Evolutionary conservation across 768 basidiomycete species (phyloP).

Genomic region (Leccinum uliginosum): DNA sequence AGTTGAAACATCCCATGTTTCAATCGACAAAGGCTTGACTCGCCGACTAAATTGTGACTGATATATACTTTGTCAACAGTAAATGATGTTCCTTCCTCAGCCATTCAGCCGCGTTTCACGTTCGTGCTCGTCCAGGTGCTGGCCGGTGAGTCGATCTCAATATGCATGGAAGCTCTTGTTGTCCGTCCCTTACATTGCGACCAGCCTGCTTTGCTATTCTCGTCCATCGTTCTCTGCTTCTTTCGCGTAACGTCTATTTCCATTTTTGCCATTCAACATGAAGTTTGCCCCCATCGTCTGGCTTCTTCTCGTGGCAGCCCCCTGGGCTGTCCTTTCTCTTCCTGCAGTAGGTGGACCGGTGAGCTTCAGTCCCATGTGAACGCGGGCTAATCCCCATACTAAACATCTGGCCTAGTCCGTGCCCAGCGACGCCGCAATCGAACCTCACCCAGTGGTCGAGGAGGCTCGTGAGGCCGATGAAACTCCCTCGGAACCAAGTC

Average conservation of each 20-base stretch:
- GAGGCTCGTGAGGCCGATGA: neutral
- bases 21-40: no score
- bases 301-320: neutral
- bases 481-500: neutral
- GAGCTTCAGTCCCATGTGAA: neutral
- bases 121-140: neutral
- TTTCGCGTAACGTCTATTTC: neutral
- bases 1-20: no score
- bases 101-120: neutral
- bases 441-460: neutral
- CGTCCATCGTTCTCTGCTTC: neutral
- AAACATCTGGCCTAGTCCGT: neutral
- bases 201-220: neutral
- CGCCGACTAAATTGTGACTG: no score
- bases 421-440: neutral
- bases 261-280: neutral
- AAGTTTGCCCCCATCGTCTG: neutral
- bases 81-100: no score
- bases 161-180: neutral
- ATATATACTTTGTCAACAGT: no score
- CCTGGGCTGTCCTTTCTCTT: neutral
- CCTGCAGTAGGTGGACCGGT: neutral
- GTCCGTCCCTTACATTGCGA: neutral
- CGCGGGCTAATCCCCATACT: neutral
- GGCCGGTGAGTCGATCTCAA: neutral